Conservation (phyloP, 164 flowering plant species). For the Nelumbo lutea region DNA sequence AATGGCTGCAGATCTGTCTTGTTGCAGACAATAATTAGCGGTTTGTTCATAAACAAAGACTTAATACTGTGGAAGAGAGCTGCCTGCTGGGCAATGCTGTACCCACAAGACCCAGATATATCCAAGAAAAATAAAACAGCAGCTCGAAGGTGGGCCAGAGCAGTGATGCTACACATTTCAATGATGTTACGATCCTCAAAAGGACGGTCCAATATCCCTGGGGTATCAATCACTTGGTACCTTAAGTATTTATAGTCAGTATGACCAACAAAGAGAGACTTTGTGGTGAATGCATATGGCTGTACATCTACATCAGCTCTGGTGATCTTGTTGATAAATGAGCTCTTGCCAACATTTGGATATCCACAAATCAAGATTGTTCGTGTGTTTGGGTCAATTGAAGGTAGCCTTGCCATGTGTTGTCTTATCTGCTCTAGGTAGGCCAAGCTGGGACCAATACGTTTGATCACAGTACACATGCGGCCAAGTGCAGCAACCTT, state of each 20-base stretch:
- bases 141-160: slow-evolving; percentile 63
- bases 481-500: slow-evolving; percentile 75
- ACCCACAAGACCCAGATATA: slow-evolving; percentile 72
- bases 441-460: slow-evolving; percentile 57
- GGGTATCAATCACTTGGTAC: slow-evolving; percentile 76
- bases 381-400: slow-evolving; percentile 65
- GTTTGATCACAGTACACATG: slow-evolving; percentile 62
- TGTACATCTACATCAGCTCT: slow-evolving; percentile 80
- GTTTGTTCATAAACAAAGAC: slow-evolving; percentile 64
- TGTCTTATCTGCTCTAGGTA: slow-evolving; percentile 65
- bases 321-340: slow-evolving; percentile 62
- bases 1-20: slow-evolving; percentile 70
- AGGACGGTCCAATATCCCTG: slow-evolving; percentile 68
- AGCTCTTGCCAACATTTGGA: too few species aligned
- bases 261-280: slow-evolving; percentile 78
- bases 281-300: slow-evolving; percentile 72
- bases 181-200: slow-evolving; percentile 71
- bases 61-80: slow-evolving; percentile 73
- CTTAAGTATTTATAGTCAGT: slow-evolving; percentile 60
- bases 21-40: slow-evolving; percentile 60
- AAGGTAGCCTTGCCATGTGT: slow-evolving; percentile 73
- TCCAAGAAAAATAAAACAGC: slow-evolving; percentile 48
- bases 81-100: slow-evolving; percentile 61
- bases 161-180: slow-evolving; percentile 77
- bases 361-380: slow-evolving; percentile 66